Conservation (phyloP, 768 basidiomycete genomes). For the Gelatoporia subvermispora region DNA sequence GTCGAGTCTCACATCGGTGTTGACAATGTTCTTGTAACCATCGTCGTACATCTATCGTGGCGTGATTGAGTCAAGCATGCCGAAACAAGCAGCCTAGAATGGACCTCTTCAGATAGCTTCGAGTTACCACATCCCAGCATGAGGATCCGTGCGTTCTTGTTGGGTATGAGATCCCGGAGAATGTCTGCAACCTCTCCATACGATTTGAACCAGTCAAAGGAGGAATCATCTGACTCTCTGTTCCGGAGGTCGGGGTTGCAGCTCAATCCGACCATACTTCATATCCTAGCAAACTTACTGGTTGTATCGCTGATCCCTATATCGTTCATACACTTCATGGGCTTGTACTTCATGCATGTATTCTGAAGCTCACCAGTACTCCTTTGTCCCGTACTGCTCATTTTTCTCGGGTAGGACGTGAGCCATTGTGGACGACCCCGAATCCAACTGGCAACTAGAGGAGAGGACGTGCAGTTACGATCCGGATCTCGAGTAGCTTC, state of each 20-base stretch:
- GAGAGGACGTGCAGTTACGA: too few relatives aligned
- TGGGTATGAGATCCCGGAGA: constrained; percentile 57
- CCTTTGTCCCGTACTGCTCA: constrained; percentile 61
- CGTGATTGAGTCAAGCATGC: not conserved
- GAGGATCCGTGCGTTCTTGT: constrained; percentile 55
- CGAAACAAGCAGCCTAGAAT: too few relatives aligned
- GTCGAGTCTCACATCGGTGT: constrained; percentile 58
- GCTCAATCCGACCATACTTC: not conserved
- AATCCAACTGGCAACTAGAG: too few relatives aligned
- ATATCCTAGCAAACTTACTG: constrained; percentile 37
- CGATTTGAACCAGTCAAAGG: constrained; percentile 87
- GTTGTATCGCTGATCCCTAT: constrained; percentile 67
- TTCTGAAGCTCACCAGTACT: constrained; percentile 53
- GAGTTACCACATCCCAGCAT: constrained; percentile 88
- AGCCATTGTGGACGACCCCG: constrained; percentile 1
- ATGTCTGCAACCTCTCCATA: constrained; percentile 66
- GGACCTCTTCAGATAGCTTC: constrained; percentile 70
- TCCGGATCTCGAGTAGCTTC: too few relatives aligned
- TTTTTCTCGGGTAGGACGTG: constrained; percentile 52
- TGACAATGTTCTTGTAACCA: constrained; percentile 76
- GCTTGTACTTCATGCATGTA: not conserved
- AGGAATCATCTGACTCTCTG: constrained; percentile 54
- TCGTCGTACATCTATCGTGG: constrained; percentile 75
- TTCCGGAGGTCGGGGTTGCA: constrained; percentile 4
- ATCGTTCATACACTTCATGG: not conserved